Evolutionary conservation across 768 basidiomycete genomes (phyloP).

Genomic region (Suillus subalutaceus): DNA sequence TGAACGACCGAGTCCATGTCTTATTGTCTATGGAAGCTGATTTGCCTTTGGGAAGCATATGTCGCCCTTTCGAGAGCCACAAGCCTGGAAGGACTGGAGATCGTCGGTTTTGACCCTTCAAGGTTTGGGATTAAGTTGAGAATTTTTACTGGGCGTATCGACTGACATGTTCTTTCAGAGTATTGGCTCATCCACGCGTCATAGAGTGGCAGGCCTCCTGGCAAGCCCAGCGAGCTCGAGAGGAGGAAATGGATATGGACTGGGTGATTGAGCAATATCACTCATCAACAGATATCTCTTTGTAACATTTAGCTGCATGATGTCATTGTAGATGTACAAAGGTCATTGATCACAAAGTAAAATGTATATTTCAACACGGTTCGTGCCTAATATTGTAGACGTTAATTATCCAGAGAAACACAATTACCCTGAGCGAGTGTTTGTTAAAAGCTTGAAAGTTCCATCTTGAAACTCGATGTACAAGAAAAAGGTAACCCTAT

Average conservation of each 20-base stretch:
- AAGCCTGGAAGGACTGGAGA: conserved; percentile 42
- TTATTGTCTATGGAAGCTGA: conserved; percentile 5
- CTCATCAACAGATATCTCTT: conserved; percentile 25
- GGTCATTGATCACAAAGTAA: background rate
- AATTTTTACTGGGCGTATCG: background rate
- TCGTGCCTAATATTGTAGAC: conserved; percentile 3
- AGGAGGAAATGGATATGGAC: conserved; percentile 37
- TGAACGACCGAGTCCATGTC: conserved; percentile 15
- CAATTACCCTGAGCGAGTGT: background rate
- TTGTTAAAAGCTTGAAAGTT: background rate
- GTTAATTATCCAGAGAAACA: background rate
- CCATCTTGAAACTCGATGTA: background rate
- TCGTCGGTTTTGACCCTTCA: conserved; percentile 37
- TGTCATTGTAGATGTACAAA: conserved; percentile 2
- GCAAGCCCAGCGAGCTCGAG: conserved; percentile 22
- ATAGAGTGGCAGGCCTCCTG: conserved; percentile 34
- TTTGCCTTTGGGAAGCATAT: conserved; percentile 27
- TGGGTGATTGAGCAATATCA: conserved; percentile 34
- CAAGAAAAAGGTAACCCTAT: background rate
- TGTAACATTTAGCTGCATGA: conserved; percentile 9
- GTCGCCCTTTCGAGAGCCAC: conserved; percentile 45
- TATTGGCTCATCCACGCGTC: conserved; percentile 39
- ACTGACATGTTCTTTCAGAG: conserved; percentile 25
- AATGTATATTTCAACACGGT: conserved; percentile 8
- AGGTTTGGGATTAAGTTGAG: conserved; percentile 26